Conservation (phyloP, 139 green algal genomes). For the Micractinium sp. region DNA sequence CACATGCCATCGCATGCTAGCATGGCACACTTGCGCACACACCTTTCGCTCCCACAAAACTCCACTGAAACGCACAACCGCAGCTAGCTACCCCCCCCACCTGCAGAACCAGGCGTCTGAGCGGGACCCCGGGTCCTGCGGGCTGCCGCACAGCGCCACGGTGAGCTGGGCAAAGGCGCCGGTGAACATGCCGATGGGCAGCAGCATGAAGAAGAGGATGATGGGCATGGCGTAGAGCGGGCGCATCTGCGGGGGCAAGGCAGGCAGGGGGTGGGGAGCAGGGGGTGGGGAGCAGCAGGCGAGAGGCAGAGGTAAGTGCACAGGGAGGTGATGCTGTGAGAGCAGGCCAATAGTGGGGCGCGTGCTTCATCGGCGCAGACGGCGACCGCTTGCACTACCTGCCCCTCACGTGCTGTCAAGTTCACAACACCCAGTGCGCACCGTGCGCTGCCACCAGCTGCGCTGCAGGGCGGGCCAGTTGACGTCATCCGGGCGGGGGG, state of each 20-base stretch:
- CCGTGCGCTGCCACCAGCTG: conserved; percentile 53
- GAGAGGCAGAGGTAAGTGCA: background rate
- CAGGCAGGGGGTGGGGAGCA: background rate
- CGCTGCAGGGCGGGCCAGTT: conserved; percentile 51
- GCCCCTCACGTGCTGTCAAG: background rate
- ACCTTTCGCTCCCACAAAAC: background rate
- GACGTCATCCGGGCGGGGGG: conserved; percentile 46
- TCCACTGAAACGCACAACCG: background rate
- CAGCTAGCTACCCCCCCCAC: background rate
- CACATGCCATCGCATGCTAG: too few relatives aligned
- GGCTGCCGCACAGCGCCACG: conserved; percentile 55
- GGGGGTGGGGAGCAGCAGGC: background rate
- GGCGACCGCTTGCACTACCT: background rate
- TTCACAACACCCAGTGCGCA: background rate
- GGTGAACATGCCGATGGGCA: conserved; percentile 44
- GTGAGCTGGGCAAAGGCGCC: conserved; percentile 55
- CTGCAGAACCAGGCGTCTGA: conserved; percentile 71
- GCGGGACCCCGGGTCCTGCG: background rate
- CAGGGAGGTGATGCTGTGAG: background rate
- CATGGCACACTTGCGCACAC: background rate
- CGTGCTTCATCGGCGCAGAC: background rate
- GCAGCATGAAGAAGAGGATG: conserved; percentile 60
- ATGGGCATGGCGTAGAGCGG: conserved; percentile 57
- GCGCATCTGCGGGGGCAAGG: conserved; percentile 34
- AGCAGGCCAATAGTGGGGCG: background rate